Conservation (phyloP, 1,284 basidiomycete species). For the Phellinidium pouzarii region DNA sequence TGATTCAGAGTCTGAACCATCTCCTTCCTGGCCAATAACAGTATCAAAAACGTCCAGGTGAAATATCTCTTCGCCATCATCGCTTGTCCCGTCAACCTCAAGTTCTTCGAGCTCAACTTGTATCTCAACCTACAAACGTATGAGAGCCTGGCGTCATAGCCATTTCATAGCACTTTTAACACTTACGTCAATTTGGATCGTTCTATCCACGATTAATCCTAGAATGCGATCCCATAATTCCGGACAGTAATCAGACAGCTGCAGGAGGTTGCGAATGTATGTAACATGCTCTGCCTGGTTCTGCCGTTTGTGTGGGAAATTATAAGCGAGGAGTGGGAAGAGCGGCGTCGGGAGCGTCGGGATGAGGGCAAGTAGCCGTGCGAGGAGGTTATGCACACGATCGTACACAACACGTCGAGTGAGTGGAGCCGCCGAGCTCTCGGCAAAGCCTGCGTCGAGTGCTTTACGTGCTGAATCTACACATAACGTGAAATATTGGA, state of each 20-base stretch:
- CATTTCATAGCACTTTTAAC: not conserved
- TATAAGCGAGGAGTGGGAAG: constrained; percentile 74
- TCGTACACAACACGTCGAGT: constrained; percentile 84
- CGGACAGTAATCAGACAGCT: constrained; percentile 83
- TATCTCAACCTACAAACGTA: constrained; percentile 75
- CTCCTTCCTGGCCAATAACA: constrained; percentile 65
- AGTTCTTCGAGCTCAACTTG: constrained; percentile 93
- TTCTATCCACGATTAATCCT: constrained; percentile 81
- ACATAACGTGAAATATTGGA: constrained; percentile 7
- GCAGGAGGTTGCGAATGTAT: constrained; percentile 88
- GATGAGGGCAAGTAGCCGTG: constrained; percentile 80
- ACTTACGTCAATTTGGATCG: constrained; percentile 91
- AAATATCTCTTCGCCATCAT: constrained; percentile 57
- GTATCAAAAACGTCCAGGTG: constrained; percentile 82
- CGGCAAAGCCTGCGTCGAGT: constrained; percentile 47
- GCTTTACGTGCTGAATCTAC: constrained; percentile 66
- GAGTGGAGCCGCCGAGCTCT: constrained; percentile 60
- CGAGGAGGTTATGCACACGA: constrained; percentile 79
- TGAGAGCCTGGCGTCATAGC: constrained; percentile 10
- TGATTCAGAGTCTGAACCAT: constrained; percentile 46
- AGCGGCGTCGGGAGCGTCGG: constrained; percentile 86
- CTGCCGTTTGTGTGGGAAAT: constrained; percentile 94
- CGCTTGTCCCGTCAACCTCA: constrained; percentile 57
- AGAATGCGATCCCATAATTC: constrained; percentile 84
- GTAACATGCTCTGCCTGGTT: constrained; percentile 76